Percentiles rank a stretch among this genome's conserved stretches.
Conservation (phyloP, 2,329 filamentous ascomycete genomes). For the Alternaria sp. region DNA sequence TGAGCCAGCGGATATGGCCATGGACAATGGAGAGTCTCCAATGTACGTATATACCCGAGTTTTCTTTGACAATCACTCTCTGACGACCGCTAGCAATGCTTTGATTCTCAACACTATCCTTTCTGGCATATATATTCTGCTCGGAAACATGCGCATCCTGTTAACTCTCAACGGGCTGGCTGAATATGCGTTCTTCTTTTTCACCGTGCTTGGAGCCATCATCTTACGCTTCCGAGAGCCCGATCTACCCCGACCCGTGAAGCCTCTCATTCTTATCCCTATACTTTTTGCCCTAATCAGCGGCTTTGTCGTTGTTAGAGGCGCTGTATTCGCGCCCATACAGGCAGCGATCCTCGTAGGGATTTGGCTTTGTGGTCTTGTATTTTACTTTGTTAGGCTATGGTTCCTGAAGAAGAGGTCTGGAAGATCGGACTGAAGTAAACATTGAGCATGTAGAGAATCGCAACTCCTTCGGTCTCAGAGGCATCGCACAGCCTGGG, state of each 20-base stretch:
- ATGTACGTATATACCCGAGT: slow-evolving; percentile 30
- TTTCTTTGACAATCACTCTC: not conserved
- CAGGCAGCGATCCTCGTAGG: slow-evolving; percentile 42
- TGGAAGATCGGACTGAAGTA: not conserved
- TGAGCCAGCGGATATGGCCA: slow-evolving; percentile 29
- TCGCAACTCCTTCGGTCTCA: not conserved
- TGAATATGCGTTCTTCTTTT: slow-evolving; percentile 69
- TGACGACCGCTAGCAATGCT: slow-evolving; percentile 35
- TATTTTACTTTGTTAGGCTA: slow-evolving; percentile 26
- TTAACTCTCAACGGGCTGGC: slow-evolving; percentile 59
- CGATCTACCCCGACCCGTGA: slow-evolving; percentile 63
- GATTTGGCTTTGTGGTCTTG: slow-evolving; percentile 39
- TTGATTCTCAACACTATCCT: slow-evolving; percentile 44
- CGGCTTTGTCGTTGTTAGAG: slow-evolving; percentile 47
- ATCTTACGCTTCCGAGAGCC: slow-evolving; percentile 67
- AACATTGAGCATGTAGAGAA: not conserved
- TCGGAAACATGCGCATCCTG: slow-evolving; percentile 69
- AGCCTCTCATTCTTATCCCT: slow-evolving; percentile 63
- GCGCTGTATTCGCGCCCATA: slow-evolving; percentile 46
- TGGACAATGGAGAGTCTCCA: slow-evolving; percentile 48
- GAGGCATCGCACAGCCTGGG: not conserved
- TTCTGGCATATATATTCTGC: slow-evolving; percentile 66
- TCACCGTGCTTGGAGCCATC: slow-evolving; percentile 68
- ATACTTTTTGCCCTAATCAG: slow-evolving; percentile 65
- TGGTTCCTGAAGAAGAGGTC: slow-evolving; percentile 11